Evolutionary conservation across 2,329 filamentous ascomycete genomes (phyloP).

Genomic region (Claviceps sorghi): DNA sequence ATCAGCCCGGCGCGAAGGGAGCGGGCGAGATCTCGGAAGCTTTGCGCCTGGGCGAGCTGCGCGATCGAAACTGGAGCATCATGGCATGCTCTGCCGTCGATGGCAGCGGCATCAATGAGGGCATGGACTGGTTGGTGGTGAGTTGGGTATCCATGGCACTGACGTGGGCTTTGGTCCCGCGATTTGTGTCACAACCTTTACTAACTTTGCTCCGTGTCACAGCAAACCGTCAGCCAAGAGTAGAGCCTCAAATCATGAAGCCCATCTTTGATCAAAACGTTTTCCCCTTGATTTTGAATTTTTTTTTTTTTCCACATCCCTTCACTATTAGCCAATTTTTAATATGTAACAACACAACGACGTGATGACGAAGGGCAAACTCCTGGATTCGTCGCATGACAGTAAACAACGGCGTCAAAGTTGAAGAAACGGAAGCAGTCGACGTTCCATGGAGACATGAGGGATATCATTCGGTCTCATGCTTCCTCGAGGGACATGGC

Average conservation of each 20-base stretch:
- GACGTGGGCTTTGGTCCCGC: neutral
- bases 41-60: constrained; percentile 73
- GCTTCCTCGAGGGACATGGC: neutral
- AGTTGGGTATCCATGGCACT: constrained; percentile 16
- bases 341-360: constrained; percentile 18
- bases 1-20: constrained; percentile 91
- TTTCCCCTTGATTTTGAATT: neutral
- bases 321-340: constrained; percentile 6
- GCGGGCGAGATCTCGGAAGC: constrained; percentile 95
- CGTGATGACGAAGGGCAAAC: constrained; percentile 12
- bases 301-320: neutral
- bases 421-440: constrained; percentile 7
- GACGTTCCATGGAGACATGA: neutral
- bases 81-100: constrained; percentile 95
- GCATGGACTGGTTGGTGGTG: constrained; percentile 98
- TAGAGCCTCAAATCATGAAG: constrained; percentile 8
- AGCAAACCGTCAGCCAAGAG: constrained; percentile 25
- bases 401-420: constrained; percentile 11
- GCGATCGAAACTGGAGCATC: constrained; percentile 98
- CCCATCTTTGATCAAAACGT: neutral
- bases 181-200: neutral
- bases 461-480: neutral
- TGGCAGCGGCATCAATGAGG: constrained; percentile 84
- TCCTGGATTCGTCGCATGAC: constrained; percentile 12
- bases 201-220: constrained; percentile 6